Evolutionary conservation across 768 basidiomycete genomes (phyloP), one percentile per base, ranked within the genome.

Genomic region (Mycena olivaceomarginata): DNA sequence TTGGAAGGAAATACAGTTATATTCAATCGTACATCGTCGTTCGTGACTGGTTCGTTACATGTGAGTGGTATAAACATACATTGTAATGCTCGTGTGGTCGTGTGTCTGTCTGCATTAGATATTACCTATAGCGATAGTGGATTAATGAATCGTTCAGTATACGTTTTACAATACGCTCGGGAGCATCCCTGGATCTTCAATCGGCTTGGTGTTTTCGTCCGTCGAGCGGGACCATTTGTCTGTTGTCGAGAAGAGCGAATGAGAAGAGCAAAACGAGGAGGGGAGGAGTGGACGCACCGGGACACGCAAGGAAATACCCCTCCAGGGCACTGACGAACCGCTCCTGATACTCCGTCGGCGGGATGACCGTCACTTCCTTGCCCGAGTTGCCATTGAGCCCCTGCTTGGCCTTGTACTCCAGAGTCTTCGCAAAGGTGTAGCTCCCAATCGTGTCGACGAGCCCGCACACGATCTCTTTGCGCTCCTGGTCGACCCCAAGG

Each of bases 361-460:
- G 95, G 56, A 97, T 89, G 16, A 96, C 94, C 0, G 95, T 97
- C 11, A 95, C 92, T 45, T 96, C 93, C 77, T 95, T 93, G 3
- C 80, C 76, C 7, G 92, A 86, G 62, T 92, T 31, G 31, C 31
- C 31, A 31, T 3, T 92, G 15, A 96, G 87, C 6, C 92, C 93
- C 59, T 95, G 93, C 83, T 97, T 97, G 11, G 95, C 95, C 82
- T 95, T 94, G 84, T 95, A 95, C 84, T 97, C 96, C 9, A 97
- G 86, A 0, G 95, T 96, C 84, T 96, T 97, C 2, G 95, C 95
- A 78, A 96, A 94, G 0, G 94, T 95, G 84, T 94, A 97, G 80
- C 94, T 95, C 40, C 95, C 96, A 37, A 97, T 96, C 0, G 95
- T 96, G 82, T 97, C 96, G 11, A 97, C 95, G 2, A 97, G 88